These are phyloP conservation scores for Scopulariopsis brevicaulis DNA, from an alignment of 2,329 filamentous ascomycete species.

Conservation along the genomic window DNA sequence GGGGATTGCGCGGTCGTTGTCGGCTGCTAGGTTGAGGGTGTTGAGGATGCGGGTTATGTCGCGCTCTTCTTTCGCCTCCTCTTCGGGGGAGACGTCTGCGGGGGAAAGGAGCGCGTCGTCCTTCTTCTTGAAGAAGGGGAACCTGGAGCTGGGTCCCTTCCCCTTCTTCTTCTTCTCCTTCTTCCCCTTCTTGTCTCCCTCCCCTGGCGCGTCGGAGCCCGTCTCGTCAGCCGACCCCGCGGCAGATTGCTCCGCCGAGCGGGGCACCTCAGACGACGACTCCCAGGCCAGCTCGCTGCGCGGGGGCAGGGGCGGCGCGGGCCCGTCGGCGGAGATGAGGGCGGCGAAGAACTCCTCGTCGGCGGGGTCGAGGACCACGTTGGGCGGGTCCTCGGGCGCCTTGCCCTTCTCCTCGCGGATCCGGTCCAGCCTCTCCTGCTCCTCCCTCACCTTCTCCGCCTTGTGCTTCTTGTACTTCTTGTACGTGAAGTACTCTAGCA, in stretches of 20 bases:
- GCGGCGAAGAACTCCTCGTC: conserved; percentile 48
- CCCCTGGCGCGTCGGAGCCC: conserved; percentile 11
- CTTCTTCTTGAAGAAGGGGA: conserved; percentile 25
- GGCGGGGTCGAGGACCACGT: conserved; percentile 35
- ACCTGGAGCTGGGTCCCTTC: conserved; percentile 20
- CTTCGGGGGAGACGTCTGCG: conserved; percentile 23
- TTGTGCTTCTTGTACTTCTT: conserved; percentile 52
- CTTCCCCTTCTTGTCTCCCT: conserved; percentile 14
- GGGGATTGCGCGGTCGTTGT: conserved; percentile 71
- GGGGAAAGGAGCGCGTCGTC: conserved; percentile 20
- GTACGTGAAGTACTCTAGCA: conserved; percentile 53
- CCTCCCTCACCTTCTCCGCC: conserved; percentile 30
- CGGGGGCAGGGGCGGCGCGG: conserved; percentile 44
- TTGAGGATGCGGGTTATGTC: conserved; percentile 76
- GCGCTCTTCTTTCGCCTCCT: conserved; percentile 42
- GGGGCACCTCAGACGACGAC: conserved; percentile 8
- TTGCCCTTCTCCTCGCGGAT: conserved; percentile 10
- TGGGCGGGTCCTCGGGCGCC: background rate
- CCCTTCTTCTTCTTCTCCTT: conserved; percentile 17
- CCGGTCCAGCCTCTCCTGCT: conserved; percentile 10
- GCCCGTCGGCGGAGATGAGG: conserved; percentile 33
- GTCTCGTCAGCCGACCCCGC: conserved; percentile 13
- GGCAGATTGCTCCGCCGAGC: conserved; percentile 20
- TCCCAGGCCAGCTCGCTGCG: conserved; percentile 38
- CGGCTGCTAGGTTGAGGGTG: conserved; percentile 71